Evolutionary conservation across 345 rosid species (phyloP).

Genomic region (Salix udensis): DNA sequence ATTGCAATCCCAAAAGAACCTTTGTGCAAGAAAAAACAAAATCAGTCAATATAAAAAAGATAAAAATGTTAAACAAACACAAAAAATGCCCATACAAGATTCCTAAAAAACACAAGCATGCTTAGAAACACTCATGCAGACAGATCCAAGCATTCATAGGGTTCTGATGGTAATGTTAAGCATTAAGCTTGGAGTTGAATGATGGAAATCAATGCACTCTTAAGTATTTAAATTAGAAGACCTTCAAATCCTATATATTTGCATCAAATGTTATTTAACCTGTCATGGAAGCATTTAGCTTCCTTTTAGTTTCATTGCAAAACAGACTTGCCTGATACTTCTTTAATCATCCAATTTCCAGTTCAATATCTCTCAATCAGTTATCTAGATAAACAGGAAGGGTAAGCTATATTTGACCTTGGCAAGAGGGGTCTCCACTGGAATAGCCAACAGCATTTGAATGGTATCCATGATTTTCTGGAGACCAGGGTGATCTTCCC

Average conservation of each 20-base stretch:
- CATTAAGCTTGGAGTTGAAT: too few species aligned
- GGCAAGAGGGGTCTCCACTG: constrained; percentile 67
- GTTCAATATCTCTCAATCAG: not conserved
- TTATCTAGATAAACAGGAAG: not conserved
- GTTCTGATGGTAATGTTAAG: not conserved
- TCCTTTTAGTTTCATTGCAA: too few species aligned
- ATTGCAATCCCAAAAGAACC: constrained; percentile 86
- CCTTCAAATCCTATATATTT: too few species aligned
- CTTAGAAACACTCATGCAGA: not conserved
- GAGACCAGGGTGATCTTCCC: constrained; percentile 85
- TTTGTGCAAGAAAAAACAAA: constrained; percentile 24
- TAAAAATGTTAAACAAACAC: not conserved
- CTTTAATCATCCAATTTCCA: not conserved
- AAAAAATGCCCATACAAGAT: not conserved
- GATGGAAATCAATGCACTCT: too few species aligned
- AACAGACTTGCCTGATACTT: not conserved
- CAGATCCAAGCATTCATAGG: not conserved
- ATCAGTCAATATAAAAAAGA: not conserved
- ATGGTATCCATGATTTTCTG: constrained; percentile 61
- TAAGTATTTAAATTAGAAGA: too few species aligned
- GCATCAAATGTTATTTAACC: too few species aligned
- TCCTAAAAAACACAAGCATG: not conserved
- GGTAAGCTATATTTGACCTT: constrained; percentile 41
- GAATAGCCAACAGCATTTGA: constrained; percentile 71
- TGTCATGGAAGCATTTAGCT: too few species aligned